These are phyloP conservation scores for Aspergillus indologenus DNA, from an alignment of 495 filamentous ascomycete genomes.

Conservation along the genomic window DNA sequence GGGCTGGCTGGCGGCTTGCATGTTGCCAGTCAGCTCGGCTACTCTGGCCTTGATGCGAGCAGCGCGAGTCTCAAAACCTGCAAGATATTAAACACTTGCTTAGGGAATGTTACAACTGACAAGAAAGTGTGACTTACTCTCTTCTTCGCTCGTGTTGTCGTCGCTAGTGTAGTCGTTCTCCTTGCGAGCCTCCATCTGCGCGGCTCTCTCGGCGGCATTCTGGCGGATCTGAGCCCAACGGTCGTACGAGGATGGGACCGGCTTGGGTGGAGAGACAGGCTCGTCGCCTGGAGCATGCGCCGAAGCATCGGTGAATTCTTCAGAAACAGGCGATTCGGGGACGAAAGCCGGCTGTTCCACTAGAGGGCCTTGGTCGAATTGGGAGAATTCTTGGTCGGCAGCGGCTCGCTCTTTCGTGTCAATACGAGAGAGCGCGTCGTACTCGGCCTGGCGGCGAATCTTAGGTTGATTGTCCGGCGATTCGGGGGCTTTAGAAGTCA, in stretches of 20 bases:
- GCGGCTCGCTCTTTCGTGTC: slow-evolving; percentile 63
- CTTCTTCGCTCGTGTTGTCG: slow-evolving; percentile 88
- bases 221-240: slow-evolving; percentile 94
- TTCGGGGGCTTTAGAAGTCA: slow-evolving; percentile 10
- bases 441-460: slow-evolving; percentile 48
- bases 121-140: slow-evolving; percentile 63
- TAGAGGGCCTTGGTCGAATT: slow-evolving; percentile 89
- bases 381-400: slow-evolving; percentile 69
- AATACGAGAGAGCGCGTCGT: slow-evolving; percentile 57
- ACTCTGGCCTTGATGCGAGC: slow-evolving; percentile 97
- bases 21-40: slow-evolving; percentile 84
- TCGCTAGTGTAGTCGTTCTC: slow-evolving; percentile 60
- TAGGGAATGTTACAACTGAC: background rate
- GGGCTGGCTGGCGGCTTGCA: slow-evolving; percentile 50
- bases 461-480: slow-evolving; percentile 38
- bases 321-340: slow-evolving; percentile 53
- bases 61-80: slow-evolving; percentile 92
- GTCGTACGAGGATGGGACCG: slow-evolving; percentile 49
- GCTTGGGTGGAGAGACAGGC: slow-evolving; percentile 7
- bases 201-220: slow-evolving; percentile 81
- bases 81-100: slow-evolving; percentile 20
- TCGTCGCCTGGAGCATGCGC: slow-evolving; percentile 14
- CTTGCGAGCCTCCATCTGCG: slow-evolving; percentile 50
- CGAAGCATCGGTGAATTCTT: slow-evolving; percentile 16
- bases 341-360: slow-evolving; percentile 82